These are phyloP conservation scores for Trichophyton simii DNA, from an alignment of 2,329 filamentous ascomycete species.

Conservation along the genomic window DNA sequence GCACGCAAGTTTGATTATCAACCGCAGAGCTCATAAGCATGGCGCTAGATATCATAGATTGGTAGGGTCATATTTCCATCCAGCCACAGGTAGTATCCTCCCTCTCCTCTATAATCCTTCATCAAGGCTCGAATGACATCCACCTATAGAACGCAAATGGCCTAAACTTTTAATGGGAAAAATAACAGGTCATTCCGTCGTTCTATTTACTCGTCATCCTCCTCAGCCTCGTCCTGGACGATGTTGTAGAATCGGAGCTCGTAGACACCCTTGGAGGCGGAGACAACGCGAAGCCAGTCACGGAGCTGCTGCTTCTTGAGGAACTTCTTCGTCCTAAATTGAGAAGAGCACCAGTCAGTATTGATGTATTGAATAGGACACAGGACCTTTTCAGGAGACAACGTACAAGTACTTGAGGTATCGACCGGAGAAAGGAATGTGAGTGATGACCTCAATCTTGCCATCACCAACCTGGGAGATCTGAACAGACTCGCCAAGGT, in stretches of 20 bases:
- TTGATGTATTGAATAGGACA: neutral
- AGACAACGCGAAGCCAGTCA: slow-evolving; percentile 99
- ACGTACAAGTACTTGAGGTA: slow-evolving; percentile 99
- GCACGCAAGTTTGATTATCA: neutral
- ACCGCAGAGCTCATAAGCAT: neutral
- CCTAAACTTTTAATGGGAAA: neutral
- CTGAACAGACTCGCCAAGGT: slow-evolving; percentile 85
- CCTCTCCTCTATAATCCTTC: neutral
- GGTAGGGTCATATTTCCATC: neutral
- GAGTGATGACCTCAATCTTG: slow-evolving; percentile 94
- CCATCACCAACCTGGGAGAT: slow-evolving; percentile 88
- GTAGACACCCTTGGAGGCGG: slow-evolving; percentile 95
- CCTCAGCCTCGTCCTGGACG: slow-evolving; percentile 92
- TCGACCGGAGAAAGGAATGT: slow-evolving; percentile 95
- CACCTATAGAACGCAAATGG: neutral
- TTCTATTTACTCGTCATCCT: slow-evolving; percentile 83
- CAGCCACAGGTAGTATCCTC: neutral
- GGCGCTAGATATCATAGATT: neutral
- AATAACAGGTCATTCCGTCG: neutral
- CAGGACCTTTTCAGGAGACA: too few species aligned
- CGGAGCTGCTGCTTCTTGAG: slow-evolving; percentile 99
- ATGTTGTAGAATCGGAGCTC: slow-evolving; percentile 99
- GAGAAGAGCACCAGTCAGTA: slow-evolving; percentile 2
- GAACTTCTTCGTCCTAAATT: slow-evolving; percentile 93
- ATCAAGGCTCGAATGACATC: neutral